These are phyloP conservation scores for Staphylotrichum longicolle DNA, from an alignment of 495 filamentous ascomycete genomes.

Conservation along the genomic window DNA sequence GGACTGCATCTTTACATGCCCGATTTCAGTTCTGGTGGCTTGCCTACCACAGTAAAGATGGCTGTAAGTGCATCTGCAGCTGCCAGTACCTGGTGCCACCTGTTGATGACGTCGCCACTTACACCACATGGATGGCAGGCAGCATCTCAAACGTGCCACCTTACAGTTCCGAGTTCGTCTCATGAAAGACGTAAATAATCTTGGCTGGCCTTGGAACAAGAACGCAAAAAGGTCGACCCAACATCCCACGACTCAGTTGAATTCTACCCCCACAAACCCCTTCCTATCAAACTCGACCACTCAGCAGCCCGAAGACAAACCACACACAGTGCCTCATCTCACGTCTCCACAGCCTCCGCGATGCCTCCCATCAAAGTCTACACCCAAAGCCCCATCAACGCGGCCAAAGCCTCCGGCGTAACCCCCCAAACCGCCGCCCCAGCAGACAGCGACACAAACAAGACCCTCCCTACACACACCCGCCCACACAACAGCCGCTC, in stretches of 20 bases:
- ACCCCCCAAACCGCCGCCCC: constrained; percentile 50
- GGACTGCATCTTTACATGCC: too few species aligned
- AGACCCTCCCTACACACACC: constrained; percentile 25
- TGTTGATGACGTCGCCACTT: constrained; percentile 36
- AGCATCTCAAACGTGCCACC: constrained; percentile 10
- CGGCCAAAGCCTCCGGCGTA: constrained; percentile 50
- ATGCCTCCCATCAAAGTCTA: constrained; percentile 62
- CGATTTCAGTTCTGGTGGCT: too few species aligned
- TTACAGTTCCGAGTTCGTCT: background rate
- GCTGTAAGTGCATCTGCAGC: background rate
- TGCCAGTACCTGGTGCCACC: constrained; percentile 17
- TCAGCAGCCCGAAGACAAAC: too few species aligned
- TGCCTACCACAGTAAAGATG: background rate
- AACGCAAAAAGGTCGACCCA: too few species aligned
- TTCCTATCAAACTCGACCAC: background rate
- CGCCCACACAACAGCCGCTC: constrained; percentile 28
- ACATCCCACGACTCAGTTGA: too few species aligned
- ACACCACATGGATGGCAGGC: background rate
- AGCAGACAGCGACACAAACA: constrained; percentile 45
- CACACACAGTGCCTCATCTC: background rate
- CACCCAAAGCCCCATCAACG: constrained; percentile 58
- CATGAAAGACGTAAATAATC: background rate
- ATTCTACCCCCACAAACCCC: background rate
- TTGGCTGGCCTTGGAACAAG: too few species aligned
- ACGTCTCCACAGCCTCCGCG: constrained; percentile 14